A percentile compares a stretch with the other conserved stretches of the same genome.
phyloP scores from a whole-genome alignment of 352 stramenopile species.

The Blastocystis sp. region DNA sequence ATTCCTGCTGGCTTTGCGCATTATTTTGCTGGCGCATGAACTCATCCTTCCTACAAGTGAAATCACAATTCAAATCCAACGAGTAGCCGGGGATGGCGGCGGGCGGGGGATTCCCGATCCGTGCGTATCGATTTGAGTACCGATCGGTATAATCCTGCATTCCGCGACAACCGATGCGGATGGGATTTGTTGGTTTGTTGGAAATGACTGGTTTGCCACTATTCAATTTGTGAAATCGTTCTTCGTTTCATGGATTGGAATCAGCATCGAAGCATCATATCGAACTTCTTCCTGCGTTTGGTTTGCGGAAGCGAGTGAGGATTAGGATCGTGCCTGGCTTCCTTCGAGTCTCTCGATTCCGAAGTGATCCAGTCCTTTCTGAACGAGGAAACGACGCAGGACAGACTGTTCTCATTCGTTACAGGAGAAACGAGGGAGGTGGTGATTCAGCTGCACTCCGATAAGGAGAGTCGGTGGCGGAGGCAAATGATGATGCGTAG shows the following conservation, averaged over 20 bases:
- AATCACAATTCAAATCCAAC: not conserved
- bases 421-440: conserved; percentile 20
- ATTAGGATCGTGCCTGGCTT: conserved; percentile 49
- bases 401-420: conserved; percentile 37
- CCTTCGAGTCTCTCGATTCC: conserved; percentile 58
- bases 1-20: not conserved
- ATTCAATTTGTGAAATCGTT: not conserved
- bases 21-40: not conserved
- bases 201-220: not conserved
- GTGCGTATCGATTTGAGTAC: not conserved
- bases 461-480: not conserved
- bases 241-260: conserved; percentile 56
- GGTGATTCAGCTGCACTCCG: not conserved
- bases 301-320: not conserved
- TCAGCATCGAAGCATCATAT: conserved; percentile 6
- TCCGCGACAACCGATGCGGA: not conserved
- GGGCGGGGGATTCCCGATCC: not conserved
- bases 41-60: conserved; percentile 9
- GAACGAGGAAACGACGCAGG: not conserved
- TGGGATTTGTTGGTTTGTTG: not conserved
- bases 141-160: not conserved
- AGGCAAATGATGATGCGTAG: not conserved
- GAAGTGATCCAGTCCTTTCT: conserved; percentile 27
- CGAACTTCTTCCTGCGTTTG: conserved; percentile 53
- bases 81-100: conserved; percentile 1